Conservation (phyloP, 495 filamentous ascomycete species). For the Podospora fimiseda region DNA sequence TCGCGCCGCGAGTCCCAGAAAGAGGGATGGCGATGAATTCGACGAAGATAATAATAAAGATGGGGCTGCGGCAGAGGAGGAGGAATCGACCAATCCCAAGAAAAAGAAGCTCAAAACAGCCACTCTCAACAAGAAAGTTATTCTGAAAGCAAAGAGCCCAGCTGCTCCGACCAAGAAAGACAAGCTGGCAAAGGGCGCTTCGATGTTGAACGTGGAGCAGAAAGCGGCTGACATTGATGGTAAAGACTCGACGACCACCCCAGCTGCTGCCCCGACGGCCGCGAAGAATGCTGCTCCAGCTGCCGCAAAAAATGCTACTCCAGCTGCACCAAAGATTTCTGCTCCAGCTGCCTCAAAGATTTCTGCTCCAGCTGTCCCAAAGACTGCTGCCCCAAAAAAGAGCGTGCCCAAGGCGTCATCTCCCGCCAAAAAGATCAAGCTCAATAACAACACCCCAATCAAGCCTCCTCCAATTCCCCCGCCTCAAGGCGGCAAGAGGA, state of each 20-base stretch:
- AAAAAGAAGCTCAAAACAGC: constrained; percentile 45
- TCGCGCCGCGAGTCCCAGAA: constrained; percentile 41
- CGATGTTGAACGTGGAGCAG: constrained; percentile 35
- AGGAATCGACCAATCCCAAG: constrained; percentile 42
- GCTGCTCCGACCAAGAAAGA: constrained; percentile 34
- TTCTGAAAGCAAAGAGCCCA: constrained; percentile 41
- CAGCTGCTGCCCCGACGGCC: too few species aligned
- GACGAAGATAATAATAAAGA: too few species aligned
- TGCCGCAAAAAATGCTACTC: too few species aligned
- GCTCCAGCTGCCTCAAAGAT: too few species aligned
- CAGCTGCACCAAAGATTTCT: too few species aligned
- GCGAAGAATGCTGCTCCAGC: too few species aligned
- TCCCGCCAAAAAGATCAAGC: constrained; percentile 43
- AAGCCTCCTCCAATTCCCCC: constrained; percentile 35
- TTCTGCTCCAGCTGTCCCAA: too few species aligned
- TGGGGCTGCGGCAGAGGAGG: constrained; percentile 45
- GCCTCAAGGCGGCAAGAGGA: constrained; percentile 30
- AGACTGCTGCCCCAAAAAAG: constrained; percentile 42
- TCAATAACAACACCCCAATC: constrained; percentile 22
- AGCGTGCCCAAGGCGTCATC: constrained; percentile 33
- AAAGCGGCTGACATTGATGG: constrained; percentile 34
- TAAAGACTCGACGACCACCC: constrained; percentile 34
- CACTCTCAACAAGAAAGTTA: constrained; percentile 38
- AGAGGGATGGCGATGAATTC: constrained; percentile 45
- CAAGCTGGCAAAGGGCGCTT: constrained; percentile 35